Percentiles rank a stretch among this genome's conserved stretches.
Evolutionary conservation across 2,329 filamentous ascomycete genomes (phyloP).

Genomic region (Cercospora nicotianae): DNA sequence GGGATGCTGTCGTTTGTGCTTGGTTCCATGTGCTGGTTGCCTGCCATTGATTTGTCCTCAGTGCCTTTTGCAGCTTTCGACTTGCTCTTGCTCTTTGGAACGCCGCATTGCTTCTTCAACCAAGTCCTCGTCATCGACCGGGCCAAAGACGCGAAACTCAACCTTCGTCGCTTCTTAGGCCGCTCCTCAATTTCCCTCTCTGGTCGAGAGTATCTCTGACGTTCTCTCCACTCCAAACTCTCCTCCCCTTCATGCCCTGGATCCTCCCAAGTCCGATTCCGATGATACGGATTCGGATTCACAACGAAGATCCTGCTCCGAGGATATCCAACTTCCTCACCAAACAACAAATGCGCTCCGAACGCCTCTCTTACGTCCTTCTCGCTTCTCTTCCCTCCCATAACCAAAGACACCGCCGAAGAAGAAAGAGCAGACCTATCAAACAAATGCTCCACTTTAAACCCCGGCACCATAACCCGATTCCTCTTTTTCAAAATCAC

Average conservation of each 20-base stretch:
- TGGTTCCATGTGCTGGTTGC: background rate
- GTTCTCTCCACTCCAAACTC: background rate
- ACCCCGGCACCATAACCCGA: conserved; percentile 2
- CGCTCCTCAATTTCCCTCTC: background rate
- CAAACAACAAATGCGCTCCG: conserved; percentile 4
- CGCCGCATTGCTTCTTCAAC: conserved; percentile 6
- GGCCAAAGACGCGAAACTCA: conserved; percentile 11
- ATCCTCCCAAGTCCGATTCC: conserved; percentile 14
- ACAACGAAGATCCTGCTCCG: background rate
- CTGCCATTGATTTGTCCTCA: background rate
- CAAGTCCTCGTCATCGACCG: conserved; percentile 3
- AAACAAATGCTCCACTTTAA: background rate
- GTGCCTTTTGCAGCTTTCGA: background rate
- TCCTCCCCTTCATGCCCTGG: background rate
- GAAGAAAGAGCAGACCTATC: background rate
- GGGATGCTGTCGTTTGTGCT: background rate
- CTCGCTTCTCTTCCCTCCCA: background rate
- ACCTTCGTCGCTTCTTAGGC: background rate
- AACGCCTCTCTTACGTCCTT: background rate
- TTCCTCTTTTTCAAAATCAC: background rate
- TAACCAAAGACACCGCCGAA: background rate
- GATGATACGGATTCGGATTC: conserved; percentile 13
- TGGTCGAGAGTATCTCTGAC: background rate
- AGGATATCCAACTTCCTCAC: conserved; percentile 6
- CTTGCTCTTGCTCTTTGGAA: background rate